Base-by-base conservation (phyloP, 129 eudicot species). In the Ambrosia trifida region DNA sequence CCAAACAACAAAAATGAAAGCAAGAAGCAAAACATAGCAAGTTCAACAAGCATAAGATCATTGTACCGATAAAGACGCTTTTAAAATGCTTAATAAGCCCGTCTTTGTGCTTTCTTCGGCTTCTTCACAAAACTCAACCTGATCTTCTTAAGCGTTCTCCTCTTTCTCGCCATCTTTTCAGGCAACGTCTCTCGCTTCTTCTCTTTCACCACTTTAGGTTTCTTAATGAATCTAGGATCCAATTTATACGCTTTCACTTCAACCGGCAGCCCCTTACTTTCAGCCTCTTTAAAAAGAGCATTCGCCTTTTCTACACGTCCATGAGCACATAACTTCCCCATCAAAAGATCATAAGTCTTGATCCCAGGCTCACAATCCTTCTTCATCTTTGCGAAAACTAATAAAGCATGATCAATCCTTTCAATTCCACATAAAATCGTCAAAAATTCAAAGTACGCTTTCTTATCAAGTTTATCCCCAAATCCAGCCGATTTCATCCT, bases 101-200 rank as follows among this genome's bases (percentile, higher is more conserved):
- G 85, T 11, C 93, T 88, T 78, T 68, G 81, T 46, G 44, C 50
- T 47, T 73, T 74, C 68, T 85, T 94, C 16, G 99, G 97, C 78
- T 94, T 94, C 93, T 89, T 94, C 72, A 94, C 99, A 63, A 62
- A 94, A 79, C 97, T 89, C 51, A 90, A 50, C 58, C 88, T 62
- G 30, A 94, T 73, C 76, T 89, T 80, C 85, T 83, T 89, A 40
- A 90, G 96, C 11, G 80, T 58, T 60, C 83, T 89, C 80, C 96
- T 79, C 79, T 94, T 94, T 82, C 91, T 74, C 3, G 96, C 97
- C 98, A 84, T 94, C 75, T 89, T 94, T 78, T 94, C 98, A 4
- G 97, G 97, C 70, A 94, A 76, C 4, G 98, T 85, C 81, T 85
- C 93, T 62, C 96, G 82, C 53, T 87, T 94, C 74, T 89, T 93